Base-by-base conservation (phyloP, 345 rosid genomes). In the Rhodamnia rubescens region DNA sequence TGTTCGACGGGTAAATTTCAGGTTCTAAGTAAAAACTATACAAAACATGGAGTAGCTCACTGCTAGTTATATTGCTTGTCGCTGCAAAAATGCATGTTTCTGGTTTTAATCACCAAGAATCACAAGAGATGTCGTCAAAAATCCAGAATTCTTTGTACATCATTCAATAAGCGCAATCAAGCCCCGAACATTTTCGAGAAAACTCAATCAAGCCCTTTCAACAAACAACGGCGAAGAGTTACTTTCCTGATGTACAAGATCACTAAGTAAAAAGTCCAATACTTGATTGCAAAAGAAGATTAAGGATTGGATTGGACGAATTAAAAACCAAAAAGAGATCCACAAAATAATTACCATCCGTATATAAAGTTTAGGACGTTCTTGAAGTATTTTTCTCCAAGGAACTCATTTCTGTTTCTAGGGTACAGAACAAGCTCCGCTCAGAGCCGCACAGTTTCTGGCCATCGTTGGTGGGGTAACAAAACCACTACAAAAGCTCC, bases 381-480 rank as follows among this genome's bases (percentile, higher is more conserved):
- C 40, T 36, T 8, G 24, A 40, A 32, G 47, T 81, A 81, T 81
- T 24, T 13, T 81, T 44, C 27, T 81, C 54, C 40, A 47, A 21
- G 26, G 29, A 81, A 81, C 0, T 27, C 54, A 24, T 81, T 49
- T 49, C 7, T 24, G 4, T 81, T 81, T 81, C 54, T 81, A 40
- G 50, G 54, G 53, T 11, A 49, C 36, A 81, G 27, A 81, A 81
- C 52, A 14, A 81, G 42, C 42, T 24, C 83, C 83, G 3, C 40
- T 36, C 3, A 36, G 40, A 36, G 40, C 5, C 44, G 57, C 51
- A 82, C 12, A 32, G 11, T 8, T 47, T 69, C 78, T 22, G 44
- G 47, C 47, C 6, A 16, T 47, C 11, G 83, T 86, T 84, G 57
- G 91, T 89, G 91, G 94, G 92, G 89, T 84, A 85, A 56, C 83